Conservation (phyloP, 2,329 filamentous ascomycete genomes). For the Paramyrothecium roridum region DNA sequence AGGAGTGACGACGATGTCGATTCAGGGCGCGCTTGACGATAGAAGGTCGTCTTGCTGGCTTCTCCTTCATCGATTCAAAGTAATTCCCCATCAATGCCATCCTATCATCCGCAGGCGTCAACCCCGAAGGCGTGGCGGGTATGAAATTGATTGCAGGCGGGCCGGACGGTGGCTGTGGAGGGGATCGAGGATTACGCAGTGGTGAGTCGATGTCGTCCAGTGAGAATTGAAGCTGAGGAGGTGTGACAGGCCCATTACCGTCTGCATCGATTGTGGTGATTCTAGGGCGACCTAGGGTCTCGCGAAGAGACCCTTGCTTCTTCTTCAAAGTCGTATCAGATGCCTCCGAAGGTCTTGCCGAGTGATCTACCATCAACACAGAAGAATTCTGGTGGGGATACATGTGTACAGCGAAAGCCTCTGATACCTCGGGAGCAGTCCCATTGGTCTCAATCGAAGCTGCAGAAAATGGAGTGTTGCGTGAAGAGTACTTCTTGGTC, state of each 20-base stretch:
- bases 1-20: constrained; percentile 40
- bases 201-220: constrained; percentile 59
- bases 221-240: constrained; percentile 45
- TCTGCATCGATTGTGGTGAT: constrained; percentile 37
- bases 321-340: constrained; percentile 29
- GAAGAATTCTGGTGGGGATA: constrained; percentile 64
- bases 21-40: constrained; percentile 52
- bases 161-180: constrained; percentile 47
- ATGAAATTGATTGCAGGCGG: constrained; percentile 54
- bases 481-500: constrained; percentile 48
- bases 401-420: constrained; percentile 60
- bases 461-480: constrained; percentile 61
- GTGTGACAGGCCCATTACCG: constrained; percentile 42
- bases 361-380: constrained; percentile 57
- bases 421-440: constrained; percentile 60
- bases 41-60: constrained; percentile 44
- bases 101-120: constrained; percentile 53
- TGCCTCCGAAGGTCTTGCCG: constrained; percentile 45
- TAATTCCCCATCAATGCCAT: constrained; percentile 51
- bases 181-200: constrained; percentile 58
- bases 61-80: constrained; percentile 44
- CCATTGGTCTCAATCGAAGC: constrained; percentile 59
- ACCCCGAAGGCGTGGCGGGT: constrained; percentile 58
- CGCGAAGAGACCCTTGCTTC: constrained; percentile 1
- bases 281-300: constrained; percentile 24